Conservation (phyloP, 441 rosid species). For the Euphorbia celastroides region DNA sequence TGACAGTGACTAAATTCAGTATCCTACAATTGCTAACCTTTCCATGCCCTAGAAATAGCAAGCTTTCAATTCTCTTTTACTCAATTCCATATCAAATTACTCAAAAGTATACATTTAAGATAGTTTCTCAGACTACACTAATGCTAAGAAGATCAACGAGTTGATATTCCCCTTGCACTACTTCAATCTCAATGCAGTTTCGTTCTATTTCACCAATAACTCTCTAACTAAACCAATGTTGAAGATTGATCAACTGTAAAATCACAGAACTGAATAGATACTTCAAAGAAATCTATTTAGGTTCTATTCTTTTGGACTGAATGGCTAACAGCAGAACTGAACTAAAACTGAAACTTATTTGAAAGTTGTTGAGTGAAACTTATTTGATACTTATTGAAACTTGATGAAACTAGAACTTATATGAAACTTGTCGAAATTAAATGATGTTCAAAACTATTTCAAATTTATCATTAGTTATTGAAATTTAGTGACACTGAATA, state of each 20-base stretch:
- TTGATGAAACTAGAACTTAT: no score
- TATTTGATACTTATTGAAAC: no score
- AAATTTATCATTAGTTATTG: no score
- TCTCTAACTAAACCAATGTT: neutral
- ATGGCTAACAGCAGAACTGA: no score
- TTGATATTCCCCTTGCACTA: neutral
- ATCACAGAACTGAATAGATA: neutral
- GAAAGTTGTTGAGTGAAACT: no score
- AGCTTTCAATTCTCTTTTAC: neutral
- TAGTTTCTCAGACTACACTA: neutral
- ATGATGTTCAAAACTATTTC: no score
- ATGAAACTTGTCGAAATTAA: no score
- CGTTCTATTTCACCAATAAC: neutral
- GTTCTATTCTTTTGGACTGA: no score
- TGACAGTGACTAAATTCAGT: neutral
- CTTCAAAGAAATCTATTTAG: neutral
- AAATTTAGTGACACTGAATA: no score
- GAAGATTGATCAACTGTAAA: neutral
- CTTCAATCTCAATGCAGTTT: neutral
- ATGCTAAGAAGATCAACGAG: neutral
- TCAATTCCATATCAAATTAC: neutral
- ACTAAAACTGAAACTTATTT: no score
- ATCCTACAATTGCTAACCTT: slow-evolving; percentile 11
- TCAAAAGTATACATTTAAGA: neutral
- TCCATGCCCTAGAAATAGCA: slow-evolving; percentile 2